Evolutionary conservation across 78 protist species (phyloP), one percentile per base, ranked within the genome.

Genomic region (Diacronema lutheri): DNA sequence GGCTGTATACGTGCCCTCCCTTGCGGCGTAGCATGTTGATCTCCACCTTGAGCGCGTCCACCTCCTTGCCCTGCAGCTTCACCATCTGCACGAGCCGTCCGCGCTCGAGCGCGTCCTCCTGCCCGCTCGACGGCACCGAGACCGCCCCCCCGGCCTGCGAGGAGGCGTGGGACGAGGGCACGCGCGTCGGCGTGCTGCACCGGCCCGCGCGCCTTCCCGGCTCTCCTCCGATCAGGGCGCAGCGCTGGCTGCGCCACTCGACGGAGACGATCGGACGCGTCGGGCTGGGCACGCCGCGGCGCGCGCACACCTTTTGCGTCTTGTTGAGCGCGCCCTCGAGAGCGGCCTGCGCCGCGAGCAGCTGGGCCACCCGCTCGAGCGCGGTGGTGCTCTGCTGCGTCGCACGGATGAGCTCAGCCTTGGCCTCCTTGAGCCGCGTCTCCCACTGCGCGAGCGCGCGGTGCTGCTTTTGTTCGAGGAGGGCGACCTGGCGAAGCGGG

Each of bases 11-110:
- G 66, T 82, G 86, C 23, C 86, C 86, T 0, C 86, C 86, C 33
- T 82, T 82, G 31, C 86, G 58, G 25, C 86, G 76, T 33, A 82
- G 50, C 86, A 66, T 82, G 66, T 82, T 64, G 86, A 82, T 82
- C 86, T 82, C 86, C 7, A 73, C 50, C 65, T 82, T 82, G 64
- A 82, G 78, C 29, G 86, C 76, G 38, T 82, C 86, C 33, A 82
- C 38, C 78, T 82, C 86, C 33, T 58, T 9, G 44, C 77, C 79
- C 78, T 82, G 86, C 71, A 44, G n/a, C 65, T 65, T 46, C 33
- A 80, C 85, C 26, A 80, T 55, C 69, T 23, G 29, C 38, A 80
- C 71, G 29, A 56, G 62, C 21, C 6, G 35, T 10, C 11, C 12
- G 31, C 55, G 60, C 71, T 33, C 71, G 31, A 1, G 0, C 55